phyloP scores from a whole-genome alignment of 1,284 basidiomycete genomes.

The Papiliotrema nemorosa region DNA sequence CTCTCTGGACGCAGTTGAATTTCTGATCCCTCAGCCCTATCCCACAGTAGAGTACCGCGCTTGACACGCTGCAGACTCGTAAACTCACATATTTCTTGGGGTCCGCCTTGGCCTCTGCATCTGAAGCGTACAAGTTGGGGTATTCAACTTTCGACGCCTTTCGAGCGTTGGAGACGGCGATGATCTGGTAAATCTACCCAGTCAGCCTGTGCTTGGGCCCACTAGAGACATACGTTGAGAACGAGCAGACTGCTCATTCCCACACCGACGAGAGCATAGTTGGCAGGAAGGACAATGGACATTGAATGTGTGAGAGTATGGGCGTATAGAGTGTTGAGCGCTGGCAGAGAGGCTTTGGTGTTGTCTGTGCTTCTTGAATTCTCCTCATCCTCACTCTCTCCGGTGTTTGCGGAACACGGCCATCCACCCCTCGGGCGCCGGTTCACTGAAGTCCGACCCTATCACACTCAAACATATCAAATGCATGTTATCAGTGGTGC shows the following conservation, averaged over 20 bases:
- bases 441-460: too few relatives aligned
- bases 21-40: conserved; percentile 4
- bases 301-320: neutral
- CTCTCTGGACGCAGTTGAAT: conserved; percentile 43
- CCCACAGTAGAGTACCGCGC: too few relatives aligned
- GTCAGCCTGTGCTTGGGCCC: neutral
- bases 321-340: too few relatives aligned
- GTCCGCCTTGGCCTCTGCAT: conserved; percentile 38
- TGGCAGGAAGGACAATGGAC: neutral
- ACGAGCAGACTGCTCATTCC: neutral
- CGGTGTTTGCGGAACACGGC: too few relatives aligned
- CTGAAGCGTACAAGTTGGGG: conserved; percentile 38
- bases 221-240: conserved; percentile 3
- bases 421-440: too few relatives aligned
- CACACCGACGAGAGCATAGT: conserved; percentile 6
- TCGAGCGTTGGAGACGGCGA: conserved; percentile 21
- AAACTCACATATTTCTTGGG: conserved; percentile 31
- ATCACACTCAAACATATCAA: too few relatives aligned
- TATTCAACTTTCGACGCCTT: conserved; percentile 34
- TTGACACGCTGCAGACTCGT: neutral
- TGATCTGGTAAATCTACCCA: conserved; percentile 31
- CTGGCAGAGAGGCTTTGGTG: too few relatives aligned
- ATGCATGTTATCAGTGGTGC: too few relatives aligned
- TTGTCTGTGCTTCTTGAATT: too few relatives aligned
- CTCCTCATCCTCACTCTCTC: too few relatives aligned